These are phyloP conservation scores for Rubia tinctorum DNA, from an alignment of 305 asterid genomes.

Conservation along the genomic window DNA sequence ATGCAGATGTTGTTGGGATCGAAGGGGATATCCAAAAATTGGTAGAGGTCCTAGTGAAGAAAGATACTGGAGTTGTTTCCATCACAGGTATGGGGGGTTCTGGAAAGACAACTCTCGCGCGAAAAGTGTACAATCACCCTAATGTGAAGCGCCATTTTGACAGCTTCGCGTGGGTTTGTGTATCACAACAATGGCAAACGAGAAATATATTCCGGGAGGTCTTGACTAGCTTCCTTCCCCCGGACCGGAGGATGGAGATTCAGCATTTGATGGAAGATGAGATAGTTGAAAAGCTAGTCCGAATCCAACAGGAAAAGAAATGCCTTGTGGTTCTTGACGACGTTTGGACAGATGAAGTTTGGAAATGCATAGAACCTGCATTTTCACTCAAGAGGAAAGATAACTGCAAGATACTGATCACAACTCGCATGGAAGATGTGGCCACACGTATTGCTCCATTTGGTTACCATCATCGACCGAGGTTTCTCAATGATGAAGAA, in stretches of 20 bases:
- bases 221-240: constrained; percentile 44
- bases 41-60: constrained; percentile 24
- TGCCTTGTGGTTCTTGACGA: constrained; percentile 54
- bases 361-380: constrained; percentile 33
- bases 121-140: constrained; percentile 21
- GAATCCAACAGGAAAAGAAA: constrained; percentile 30
- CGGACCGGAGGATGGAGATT: constrained; percentile 26
- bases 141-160: constrained; percentile 23
- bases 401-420: constrained; percentile 38
- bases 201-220: constrained; percentile 20
- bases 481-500: background rate
- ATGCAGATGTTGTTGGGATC: constrained; percentile 24
- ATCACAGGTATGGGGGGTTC: constrained; percentile 25
- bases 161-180: constrained; percentile 45
- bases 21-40: constrained; percentile 33
- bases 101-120: constrained; percentile 51
- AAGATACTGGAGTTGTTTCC: constrained; percentile 3
- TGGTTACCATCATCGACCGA: background rate
- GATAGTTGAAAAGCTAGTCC: constrained; percentile 34
- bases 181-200: constrained; percentile 46
- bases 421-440: constrained; percentile 43
- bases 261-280: constrained; percentile 26
- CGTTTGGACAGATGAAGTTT: constrained; percentile 33
- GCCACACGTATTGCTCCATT: background rate
- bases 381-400: constrained; percentile 23